Base-by-base conservation (phyloP, 1,284 basidiomycete genomes). In the Ustilago curta region DNA sequence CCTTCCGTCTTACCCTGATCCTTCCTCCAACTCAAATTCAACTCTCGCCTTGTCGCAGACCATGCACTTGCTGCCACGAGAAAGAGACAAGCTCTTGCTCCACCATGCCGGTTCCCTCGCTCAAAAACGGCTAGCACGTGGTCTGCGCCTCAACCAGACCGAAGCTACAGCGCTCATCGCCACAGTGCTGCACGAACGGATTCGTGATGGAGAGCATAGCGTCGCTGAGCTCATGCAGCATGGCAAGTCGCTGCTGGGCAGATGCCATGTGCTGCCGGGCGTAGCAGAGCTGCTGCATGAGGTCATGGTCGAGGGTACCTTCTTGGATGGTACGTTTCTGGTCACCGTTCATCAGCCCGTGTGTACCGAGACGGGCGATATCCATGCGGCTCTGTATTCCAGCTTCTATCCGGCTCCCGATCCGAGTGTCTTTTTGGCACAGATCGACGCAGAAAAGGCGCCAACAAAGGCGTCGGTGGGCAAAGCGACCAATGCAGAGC, bases 121-220 rank as follows among this genome's bases (percentile, higher is more conserved):
- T 2, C 96, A 99, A 86, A 92, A 94, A 80, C 91, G 97, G 25
- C 90, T 99, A 9, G 95, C 96, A 6, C 89, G 96, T 23, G 97
- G 96, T 9, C 85, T 96, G 32, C 88, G 89, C 43, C 89, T 99
- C 54, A 99, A 98, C 86, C 87, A 90, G 71, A 89, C 92, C 9
- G 97, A 99, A 86, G 91, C 94, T 0, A 90, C 91, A 14, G 95
- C 94, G 0, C 89, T 99, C 31, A 94, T 99, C 76, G 91, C 93
- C 1, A 90, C 90, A 19, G 93, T 95, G 76, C 89, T 99, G 3
- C 96, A 98, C 67, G 97, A 98, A 85, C 90, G 91, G 51, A 96
- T 97, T 77, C 89, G 96, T n/a, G 95, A 98, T 91, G 96, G 95
- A 5, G 85, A 87, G n/a, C 89, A 94, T 80, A 90, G 90, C 0